Conservation (phyloP, 108 stramenopile genomes). For the Aurantiochytrium sp. region DNA sequence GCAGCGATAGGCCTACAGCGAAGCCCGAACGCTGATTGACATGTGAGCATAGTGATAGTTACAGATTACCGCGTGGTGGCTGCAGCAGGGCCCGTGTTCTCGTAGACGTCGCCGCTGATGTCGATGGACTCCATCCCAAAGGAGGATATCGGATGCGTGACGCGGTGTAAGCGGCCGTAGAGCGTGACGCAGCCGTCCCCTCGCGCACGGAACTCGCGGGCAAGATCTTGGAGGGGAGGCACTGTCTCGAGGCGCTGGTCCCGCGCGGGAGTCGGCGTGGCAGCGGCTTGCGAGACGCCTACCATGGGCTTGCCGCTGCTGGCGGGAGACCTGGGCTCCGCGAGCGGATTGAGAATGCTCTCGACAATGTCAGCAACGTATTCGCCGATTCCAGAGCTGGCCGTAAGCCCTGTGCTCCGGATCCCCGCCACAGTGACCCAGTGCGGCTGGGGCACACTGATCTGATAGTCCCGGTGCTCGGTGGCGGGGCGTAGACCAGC, state of each 20-base stretch:
- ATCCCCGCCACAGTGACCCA: slow-evolving; percentile 73
- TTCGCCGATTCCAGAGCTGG: slow-evolving; percentile 68
- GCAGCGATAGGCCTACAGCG: no score
- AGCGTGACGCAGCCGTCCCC: slow-evolving; percentile 54
- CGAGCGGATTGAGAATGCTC: slow-evolving; percentile 28
- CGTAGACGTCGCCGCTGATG: no score
- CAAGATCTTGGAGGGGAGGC: slow-evolving; percentile 53
- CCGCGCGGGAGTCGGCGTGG: neutral
- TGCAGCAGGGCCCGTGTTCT: no score
- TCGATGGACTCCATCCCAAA: slow-evolving; percentile 43
- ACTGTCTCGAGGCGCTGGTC: slow-evolving; percentile 35
- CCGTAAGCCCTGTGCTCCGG: slow-evolving; percentile 72
- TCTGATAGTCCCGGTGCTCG: slow-evolving; percentile 69
- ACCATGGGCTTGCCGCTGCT: no score
- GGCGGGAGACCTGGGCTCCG: no score
- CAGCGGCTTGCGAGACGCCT: neutral
- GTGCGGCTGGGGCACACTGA: slow-evolving; percentile 41
- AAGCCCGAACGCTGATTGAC: no score
- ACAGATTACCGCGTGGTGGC: no score
- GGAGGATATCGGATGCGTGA: slow-evolving; percentile 68
- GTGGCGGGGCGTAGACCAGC: slow-evolving; percentile 74
- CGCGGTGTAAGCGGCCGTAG: slow-evolving; percentile 53
- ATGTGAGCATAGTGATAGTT: no score
- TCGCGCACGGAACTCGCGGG: slow-evolving; percentile 53
- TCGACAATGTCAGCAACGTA: slow-evolving; percentile 56